Evolutionary conservation across 2,329 filamentous ascomycete species (phyloP), one percentile per base, ranked within the genome.

Genomic region (Tolypocladium amazonense): DNA sequence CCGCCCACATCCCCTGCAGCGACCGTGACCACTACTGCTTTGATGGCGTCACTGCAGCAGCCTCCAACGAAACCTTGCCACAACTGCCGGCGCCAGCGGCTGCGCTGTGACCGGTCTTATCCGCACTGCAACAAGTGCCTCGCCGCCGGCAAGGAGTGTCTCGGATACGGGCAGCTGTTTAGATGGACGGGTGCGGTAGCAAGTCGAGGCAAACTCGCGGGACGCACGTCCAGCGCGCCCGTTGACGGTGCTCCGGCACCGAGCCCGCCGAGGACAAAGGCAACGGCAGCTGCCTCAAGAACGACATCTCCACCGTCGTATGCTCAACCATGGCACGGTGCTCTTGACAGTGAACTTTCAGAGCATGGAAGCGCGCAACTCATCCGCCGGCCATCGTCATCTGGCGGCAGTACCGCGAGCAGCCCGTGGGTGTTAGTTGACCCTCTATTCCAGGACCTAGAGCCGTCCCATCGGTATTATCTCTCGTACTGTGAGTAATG

Each of bases 161-260:
- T 81, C 41, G 80, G 80, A 39, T 82, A 82, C 62, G 78, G 78
- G 45, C 78, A 79, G 65, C 70, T 82, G 45, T 79, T 81, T 57
- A 73, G 78, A 54, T 83, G 80, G 80, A 81, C 79, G 25, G 75
- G 76, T 18, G 78, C 79, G 58, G 73, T 77, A 38, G 75, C 75
- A 15, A 76, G 72, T 50, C 70, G 75, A 30, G 75, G 75, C 47
- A 76, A 74, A 70, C 68, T 76, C 30, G 75, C 75, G 33, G 74
- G 75, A 23, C 71, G 73, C 62, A 70, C 73, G 37, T 73, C 73
- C 57, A 73, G 69, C 59, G 73, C 73, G 35, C 65, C 71, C 18
- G 58, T 70, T 23, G 69, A 66, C 27, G 50, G 37, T 33, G 45
- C 47, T 2, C 45, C 50, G 23, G 12, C 57, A 5, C 15, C 3